phyloP scores from a whole-genome alignment of 345 rosid species.

The Mangifera indica region DNA sequence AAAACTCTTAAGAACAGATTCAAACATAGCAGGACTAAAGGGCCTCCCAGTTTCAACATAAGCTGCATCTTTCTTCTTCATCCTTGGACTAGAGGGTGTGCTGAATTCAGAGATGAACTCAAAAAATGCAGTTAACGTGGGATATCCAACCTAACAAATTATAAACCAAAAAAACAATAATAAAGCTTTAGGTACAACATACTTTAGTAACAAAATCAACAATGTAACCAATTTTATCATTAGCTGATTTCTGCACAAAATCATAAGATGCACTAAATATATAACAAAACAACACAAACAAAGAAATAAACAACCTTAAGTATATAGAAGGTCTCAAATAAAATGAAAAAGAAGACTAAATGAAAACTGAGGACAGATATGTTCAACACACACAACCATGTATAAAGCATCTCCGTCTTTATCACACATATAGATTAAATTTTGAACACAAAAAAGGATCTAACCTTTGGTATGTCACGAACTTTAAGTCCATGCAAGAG shows the following conservation, averaged over 20 bases:
- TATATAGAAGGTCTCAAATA: not conserved
- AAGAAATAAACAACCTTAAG: not conserved
- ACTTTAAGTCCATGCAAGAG: conserved; percentile 66
- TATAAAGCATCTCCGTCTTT: not conserved
- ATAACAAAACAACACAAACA: not conserved
- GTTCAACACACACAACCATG: not conserved
- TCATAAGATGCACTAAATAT: not conserved
- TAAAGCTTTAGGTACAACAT: not conserved
- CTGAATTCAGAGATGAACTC: conserved; percentile 68
- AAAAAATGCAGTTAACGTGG: conserved; percentile 68
- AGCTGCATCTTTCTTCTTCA: conserved; percentile 41
- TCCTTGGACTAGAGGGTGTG: conserved; percentile 43
- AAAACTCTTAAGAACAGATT: conserved; percentile 67
- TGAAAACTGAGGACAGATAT: not conserved
- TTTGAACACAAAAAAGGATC: not conserved
- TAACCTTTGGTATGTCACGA: conserved; percentile 61
- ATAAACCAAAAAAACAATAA: conserved; percentile 26
- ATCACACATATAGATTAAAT: not conserved
- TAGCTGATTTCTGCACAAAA: not conserved
- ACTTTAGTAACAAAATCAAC: not conserved
- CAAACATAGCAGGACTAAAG: conserved; percentile 80
- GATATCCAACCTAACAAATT: conserved; percentile 61
- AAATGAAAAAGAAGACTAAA: not conserved
- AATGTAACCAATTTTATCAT: not conserved
- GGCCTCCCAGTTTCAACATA: conserved; percentile 70